Evolutionary conservation across 2,329 filamentous ascomycete species (phyloP).

Genomic region (Helicocarpus griseus): DNA sequence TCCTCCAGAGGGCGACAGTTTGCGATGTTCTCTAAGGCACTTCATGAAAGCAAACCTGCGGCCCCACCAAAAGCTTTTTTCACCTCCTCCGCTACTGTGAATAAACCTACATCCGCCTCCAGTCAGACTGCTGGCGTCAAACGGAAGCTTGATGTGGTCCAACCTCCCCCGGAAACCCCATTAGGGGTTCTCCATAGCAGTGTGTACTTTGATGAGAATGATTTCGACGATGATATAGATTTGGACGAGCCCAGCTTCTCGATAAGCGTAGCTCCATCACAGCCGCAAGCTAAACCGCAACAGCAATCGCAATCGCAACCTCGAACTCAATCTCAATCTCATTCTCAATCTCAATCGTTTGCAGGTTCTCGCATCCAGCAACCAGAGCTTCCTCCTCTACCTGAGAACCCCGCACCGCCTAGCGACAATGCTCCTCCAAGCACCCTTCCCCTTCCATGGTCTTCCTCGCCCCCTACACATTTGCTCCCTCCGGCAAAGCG

Average conservation of each 20-base stretch:
- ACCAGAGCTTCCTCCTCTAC: slow-evolving; percentile 24
- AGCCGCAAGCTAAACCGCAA: not conserved
- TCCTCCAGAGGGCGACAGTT: not conserved
- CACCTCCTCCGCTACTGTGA: slow-evolving; percentile 20
- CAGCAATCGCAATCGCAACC: not conserved
- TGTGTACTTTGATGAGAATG: slow-evolving; percentile 64
- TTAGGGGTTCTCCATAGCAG: slow-evolving; percentile 36
- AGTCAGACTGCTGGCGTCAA: slow-evolving; percentile 25
- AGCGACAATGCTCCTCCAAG: slow-evolving; percentile 43
- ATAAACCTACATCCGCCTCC: slow-evolving; percentile 16
- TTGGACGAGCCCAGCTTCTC: slow-evolving; percentile 43
- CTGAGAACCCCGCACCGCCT: slow-evolving; percentile 15
- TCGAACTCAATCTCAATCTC: slow-evolving; percentile 2
- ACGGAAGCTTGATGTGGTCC: slow-evolving; percentile 29
- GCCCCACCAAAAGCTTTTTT: slow-evolving; percentile 23
- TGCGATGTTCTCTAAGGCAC: slow-evolving; percentile 34
- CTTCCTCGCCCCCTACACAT: slow-evolving; percentile 33
- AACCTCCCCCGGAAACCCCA: slow-evolving; percentile 19
- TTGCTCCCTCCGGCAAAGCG: slow-evolving; percentile 26
- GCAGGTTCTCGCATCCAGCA: slow-evolving; percentile 24
- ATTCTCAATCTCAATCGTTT: not conserved
- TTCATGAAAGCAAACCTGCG: slow-evolving; percentile 30
- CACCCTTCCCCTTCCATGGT: slow-evolving; percentile 61
- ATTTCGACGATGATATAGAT: slow-evolving; percentile 77
- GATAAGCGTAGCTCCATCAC: slow-evolving; percentile 3